Conservation (phyloP, 768 basidiomycete species). For the Lentinula edodes region DNA sequence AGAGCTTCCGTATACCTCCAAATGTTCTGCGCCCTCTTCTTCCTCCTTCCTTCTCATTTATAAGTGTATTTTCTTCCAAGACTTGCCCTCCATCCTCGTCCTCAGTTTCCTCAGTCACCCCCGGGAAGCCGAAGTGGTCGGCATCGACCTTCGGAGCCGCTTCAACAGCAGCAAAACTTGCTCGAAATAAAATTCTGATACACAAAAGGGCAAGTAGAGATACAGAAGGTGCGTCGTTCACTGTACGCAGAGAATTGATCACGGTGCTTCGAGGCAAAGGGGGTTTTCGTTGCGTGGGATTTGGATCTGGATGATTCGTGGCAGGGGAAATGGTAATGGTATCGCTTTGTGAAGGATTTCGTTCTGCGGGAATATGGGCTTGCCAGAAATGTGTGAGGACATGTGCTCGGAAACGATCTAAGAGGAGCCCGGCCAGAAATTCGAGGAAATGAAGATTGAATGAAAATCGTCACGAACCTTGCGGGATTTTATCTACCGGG, state of each 20-base stretch:
- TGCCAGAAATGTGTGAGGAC: slow-evolving; percentile 73
- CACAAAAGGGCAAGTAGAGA: slow-evolving; percentile 79
- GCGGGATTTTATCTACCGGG: slow-evolving; percentile 39
- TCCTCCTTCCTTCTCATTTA: slow-evolving; percentile 63
- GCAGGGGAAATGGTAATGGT: slow-evolving; percentile 62
- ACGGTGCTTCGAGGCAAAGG: slow-evolving; percentile 67
- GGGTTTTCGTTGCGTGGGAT: slow-evolving; percentile 61
- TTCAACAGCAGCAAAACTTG: slow-evolving; percentile 70
- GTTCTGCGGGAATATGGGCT: slow-evolving; percentile 40
- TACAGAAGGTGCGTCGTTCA: slow-evolving; percentile 60
- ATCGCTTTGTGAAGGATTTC: slow-evolving; percentile 68
- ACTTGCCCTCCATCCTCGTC: slow-evolving; percentile 46
- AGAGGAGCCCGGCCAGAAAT: background rate
- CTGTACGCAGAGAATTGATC: slow-evolving; percentile 54
- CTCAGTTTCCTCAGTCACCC: slow-evolving; percentile 71
- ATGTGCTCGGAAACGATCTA: slow-evolving; percentile 48
- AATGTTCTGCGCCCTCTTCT: slow-evolving; percentile 69
- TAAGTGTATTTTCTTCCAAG: slow-evolving; percentile 41
- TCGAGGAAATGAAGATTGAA: background rate
- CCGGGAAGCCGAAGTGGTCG: slow-evolving; percentile 90
- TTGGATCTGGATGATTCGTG: slow-evolving; percentile 49
- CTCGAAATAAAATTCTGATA: slow-evolving; percentile 78
- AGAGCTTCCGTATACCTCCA: slow-evolving; percentile 33
- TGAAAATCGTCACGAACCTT: slow-evolving; percentile 12
- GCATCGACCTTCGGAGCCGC: slow-evolving; percentile 65